Base-by-base conservation (phyloP, 1,139 yeast genomes). In the Lizanozyma gosingica region DNA sequence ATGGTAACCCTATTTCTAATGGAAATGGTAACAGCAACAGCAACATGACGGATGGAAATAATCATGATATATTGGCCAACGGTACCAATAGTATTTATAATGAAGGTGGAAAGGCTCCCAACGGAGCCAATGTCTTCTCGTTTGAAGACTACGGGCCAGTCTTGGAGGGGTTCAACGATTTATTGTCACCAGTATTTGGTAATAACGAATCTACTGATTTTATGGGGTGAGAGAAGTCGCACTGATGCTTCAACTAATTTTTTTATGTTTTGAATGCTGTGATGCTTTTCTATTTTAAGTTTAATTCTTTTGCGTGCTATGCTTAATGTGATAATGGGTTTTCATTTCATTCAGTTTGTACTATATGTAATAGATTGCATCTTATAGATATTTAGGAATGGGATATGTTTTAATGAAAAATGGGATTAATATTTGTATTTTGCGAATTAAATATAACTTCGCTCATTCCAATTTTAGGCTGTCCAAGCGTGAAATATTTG, bases 171-270 rank as follows among this genome's bases (percentile, higher is more conserved):
- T 47, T 47, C 35, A 40, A 38, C 32, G 51, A 48, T 16, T 39
- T 48, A 14, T 33, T 46, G 34, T 36, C 44, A 14, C 49, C 51
- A 14, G 40, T 43, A 16, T 45, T 37, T 34, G 49, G 47, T 15
- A 36, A 40, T 14, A 46, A 43, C 32, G 36, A 35, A 27, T 11
- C 29, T 22, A 22, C 29, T 22, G 29, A 22, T 6, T 22, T 22
- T 22, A 22, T 22, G 11, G 29, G 29, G 9, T 22, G n/a, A n/a
- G n/a, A n/a, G n/a, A n/a, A n/a, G n/a, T n/a, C n/a, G n/a, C n/a
- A n/a, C n/a, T n/a, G n/a, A n/a, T n/a, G n/a, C n/a, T n/a, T n/a
- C n/a, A n/a, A n/a, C n/a, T n/a, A n/a, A n/a, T n/a, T n/a, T n/a
- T n/a, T n/a, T n/a, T n/a, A n/a, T n/a, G n/a, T n/a, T n/a, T n/a